A percentile compares a stretch with the other conserved stretches of the same genome.
Conservation (phyloP, 164 flowering plant genomes). For the Tetracentron sinense region DNA sequence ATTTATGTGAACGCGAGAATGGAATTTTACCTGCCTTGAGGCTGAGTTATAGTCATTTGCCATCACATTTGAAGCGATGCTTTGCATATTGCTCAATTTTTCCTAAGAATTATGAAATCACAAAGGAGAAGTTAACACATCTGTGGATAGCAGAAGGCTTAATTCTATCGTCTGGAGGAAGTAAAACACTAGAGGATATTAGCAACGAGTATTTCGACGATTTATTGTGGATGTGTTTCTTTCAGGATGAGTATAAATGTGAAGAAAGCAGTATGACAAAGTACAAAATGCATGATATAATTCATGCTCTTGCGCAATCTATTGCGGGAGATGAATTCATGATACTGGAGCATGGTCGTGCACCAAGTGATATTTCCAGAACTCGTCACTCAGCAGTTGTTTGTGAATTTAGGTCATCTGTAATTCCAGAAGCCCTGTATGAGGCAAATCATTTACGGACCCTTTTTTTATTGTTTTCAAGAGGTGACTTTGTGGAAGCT, state of each 20-base stretch:
- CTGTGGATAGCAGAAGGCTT: constrained; percentile 22
- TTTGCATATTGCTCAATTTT: constrained; percentile 15
- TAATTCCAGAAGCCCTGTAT: no score
- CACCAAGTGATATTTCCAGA: no score
- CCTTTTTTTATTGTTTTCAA: background rate
- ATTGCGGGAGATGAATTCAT: constrained; percentile 8
- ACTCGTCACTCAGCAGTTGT: no score
- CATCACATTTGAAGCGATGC: constrained; percentile 12
- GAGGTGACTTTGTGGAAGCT: background rate
- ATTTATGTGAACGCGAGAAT: background rate
- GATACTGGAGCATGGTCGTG: no score
- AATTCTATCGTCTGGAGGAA: constrained; percentile 1
- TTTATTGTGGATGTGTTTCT: constrained; percentile 12
- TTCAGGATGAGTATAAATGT: no score
- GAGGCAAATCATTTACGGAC: no score
- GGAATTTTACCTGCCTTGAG: constrained; percentile 11
- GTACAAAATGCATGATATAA: constrained; percentile 22
- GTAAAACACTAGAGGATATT: constrained; percentile 4
- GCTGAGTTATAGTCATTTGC: constrained; percentile 20
- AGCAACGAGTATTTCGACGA: constrained; percentile 19
- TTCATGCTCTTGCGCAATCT: constrained; percentile 21
- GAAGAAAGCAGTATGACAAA: background rate
- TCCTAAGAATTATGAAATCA: constrained; percentile 13
- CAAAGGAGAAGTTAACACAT: constrained; percentile 12
- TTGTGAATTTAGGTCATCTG: no score